phyloP scores from a whole-genome alignment of 768 basidiomycete genomes.

The Lentinula guzmanii region DNA sequence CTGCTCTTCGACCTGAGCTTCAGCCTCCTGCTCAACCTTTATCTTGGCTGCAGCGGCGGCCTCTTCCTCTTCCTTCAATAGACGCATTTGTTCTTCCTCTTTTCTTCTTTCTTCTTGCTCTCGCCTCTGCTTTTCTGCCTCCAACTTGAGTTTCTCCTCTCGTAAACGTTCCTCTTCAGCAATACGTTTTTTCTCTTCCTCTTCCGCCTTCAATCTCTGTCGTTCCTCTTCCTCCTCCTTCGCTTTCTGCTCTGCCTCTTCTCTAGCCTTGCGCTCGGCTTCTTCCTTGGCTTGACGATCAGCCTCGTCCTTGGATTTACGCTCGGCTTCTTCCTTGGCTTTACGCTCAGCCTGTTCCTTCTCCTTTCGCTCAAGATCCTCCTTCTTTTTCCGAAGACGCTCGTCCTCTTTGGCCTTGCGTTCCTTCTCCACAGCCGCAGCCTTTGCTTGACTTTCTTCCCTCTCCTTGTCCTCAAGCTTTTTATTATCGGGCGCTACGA shows the following conservation, averaged over 20 bases:
- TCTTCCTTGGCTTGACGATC: constrained; percentile 27
- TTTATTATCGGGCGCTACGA: constrained; percentile 60
- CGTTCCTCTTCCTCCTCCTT: constrained; percentile 25
- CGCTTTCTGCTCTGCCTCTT: constrained; percentile 33
- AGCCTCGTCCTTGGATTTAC: constrained; percentile 16
- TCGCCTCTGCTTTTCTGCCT: constrained; percentile 25
- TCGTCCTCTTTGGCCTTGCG: constrained; percentile 38
- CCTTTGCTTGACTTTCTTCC: constrained; percentile 33
- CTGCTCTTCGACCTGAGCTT: constrained; percentile 35
- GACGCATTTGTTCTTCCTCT: constrained; percentile 40
- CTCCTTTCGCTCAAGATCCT: constrained; percentile 23
- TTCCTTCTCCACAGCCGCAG: constrained; percentile 17
- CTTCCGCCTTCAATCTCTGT: constrained; percentile 19
- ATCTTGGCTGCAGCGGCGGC: constrained; percentile 34
- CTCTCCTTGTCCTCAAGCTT: constrained; percentile 35
- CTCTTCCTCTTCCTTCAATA: constrained; percentile 40
- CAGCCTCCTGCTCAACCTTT: constrained; percentile 33
- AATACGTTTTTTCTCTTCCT: constrained; percentile 23
- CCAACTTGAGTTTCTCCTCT: constrained; percentile 23
- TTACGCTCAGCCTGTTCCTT: constrained; percentile 30
- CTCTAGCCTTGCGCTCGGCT: constrained; percentile 38
- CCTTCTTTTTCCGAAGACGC: constrained; percentile 28
- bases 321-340: constrained; percentile 26
- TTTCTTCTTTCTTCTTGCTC: constrained; percentile 22
- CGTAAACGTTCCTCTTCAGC: constrained; percentile 45